phyloP scores from a whole-genome alignment of 345 rosid species.

The Isatis tinctoria region DNA sequence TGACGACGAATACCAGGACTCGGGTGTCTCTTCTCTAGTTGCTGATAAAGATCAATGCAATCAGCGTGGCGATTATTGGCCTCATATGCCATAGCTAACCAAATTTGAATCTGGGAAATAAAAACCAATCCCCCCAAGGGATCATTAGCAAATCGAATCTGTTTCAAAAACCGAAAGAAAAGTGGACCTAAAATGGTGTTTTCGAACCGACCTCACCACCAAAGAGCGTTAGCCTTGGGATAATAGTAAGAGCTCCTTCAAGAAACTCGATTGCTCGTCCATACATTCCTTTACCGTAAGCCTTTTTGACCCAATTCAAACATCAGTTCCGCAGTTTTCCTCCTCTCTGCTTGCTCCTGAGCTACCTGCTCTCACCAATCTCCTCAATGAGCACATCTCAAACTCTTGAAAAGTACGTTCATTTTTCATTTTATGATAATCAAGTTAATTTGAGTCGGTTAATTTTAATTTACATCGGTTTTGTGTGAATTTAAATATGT shows the following conservation, averaged over 20 bases:
- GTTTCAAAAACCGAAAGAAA: not conserved
- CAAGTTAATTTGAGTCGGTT: too few relatives aligned
- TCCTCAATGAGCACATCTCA: not conserved
- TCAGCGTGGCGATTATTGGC: constrained; percentile 84
- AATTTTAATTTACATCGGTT: too few relatives aligned
- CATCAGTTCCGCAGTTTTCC: constrained; percentile 87
- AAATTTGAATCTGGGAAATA: constrained; percentile 80
- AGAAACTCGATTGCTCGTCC: constrained; percentile 84
- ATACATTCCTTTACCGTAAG: constrained; percentile 92
- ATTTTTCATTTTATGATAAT: too few relatives aligned
- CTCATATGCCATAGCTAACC: constrained; percentile 99
- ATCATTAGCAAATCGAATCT: constrained; percentile 16
- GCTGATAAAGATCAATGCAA: constrained; percentile 84
- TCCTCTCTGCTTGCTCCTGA: constrained; percentile 85
- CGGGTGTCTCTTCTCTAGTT: constrained; percentile 81
- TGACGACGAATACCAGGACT: constrained; percentile 80
- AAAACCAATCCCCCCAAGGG: not conserved
- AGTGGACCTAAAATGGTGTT: constrained; percentile 1
- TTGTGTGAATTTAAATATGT: too few relatives aligned
- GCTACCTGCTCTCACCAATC: constrained; percentile 66
- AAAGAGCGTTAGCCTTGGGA: constrained; percentile 72
- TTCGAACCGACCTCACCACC: constrained; percentile 90
- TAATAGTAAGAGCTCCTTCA: constrained; percentile 90
- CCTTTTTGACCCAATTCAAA: constrained; percentile 91
- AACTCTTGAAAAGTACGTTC: not conserved